Percentiles rank a stretch among this genome's conserved stretches.
These are phyloP conservation scores for Phyllosticta citriasiana DNA, from an alignment of 2,329 filamentous ascomycete genomes.

Conservation along the genomic window DNA sequence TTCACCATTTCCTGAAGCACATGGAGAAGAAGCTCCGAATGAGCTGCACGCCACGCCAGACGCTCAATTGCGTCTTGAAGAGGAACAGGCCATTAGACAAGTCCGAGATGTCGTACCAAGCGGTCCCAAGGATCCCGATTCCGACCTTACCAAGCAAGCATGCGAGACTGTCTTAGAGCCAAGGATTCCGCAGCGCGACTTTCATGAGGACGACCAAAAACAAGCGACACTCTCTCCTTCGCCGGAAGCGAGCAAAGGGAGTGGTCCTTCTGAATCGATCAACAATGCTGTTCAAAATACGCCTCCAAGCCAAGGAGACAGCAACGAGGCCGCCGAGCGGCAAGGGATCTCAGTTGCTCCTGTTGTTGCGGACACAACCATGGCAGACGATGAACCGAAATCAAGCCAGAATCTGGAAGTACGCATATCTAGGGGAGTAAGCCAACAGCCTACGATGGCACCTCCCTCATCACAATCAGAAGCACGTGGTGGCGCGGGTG, in stretches of 20 bases:
- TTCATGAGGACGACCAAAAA: not conserved
- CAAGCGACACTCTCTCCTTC: not conserved
- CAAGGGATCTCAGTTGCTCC: not conserved
- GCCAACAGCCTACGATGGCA: not conserved
- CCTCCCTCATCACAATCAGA: not conserved
- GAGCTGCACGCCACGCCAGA: constrained; percentile 39
- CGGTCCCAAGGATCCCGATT: not conserved
- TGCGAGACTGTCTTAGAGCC: not conserved
- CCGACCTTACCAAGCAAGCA: not conserved
- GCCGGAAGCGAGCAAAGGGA: not conserved
- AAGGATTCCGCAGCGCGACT: not conserved
- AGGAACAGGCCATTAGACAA: constrained; percentile 38
- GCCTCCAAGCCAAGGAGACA: not conserved
- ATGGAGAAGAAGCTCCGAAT: not conserved
- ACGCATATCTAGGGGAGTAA: not conserved
- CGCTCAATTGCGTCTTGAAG: constrained; percentile 47
- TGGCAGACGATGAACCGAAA: not conserved
- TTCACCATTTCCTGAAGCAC: not conserved
- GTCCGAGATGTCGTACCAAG: not conserved
- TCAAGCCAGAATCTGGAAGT: not conserved
- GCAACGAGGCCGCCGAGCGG: not conserved
- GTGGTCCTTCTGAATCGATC: not conserved
- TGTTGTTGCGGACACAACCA: not conserved
- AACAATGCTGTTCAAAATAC: not conserved
- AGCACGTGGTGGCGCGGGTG: too few relatives aligned